A percentile compares a stretch with the other conserved stretches of the same genome.
Evolutionary conservation across 306 rosid species (phyloP).

Genomic region (Cicer arietinum): DNA sequence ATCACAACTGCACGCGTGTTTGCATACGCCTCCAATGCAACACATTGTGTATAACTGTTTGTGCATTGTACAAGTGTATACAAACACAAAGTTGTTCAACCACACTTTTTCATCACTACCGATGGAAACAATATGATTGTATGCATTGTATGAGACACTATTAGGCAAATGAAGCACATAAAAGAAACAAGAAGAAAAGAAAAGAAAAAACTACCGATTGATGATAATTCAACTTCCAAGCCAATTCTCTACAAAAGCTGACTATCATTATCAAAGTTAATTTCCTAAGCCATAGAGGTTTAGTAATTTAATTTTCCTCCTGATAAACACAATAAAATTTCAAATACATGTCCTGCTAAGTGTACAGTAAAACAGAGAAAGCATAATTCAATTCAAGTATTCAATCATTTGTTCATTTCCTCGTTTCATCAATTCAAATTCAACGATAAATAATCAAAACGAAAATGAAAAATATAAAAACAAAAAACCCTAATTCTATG

Average conservation of each 20-base stretch:
- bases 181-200: background rate
- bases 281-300: background rate
- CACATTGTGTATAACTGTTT: background rate
- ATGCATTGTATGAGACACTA: background rate
- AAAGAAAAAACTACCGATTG: background rate
- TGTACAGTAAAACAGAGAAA: background rate
- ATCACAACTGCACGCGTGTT: background rate
- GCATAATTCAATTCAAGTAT: conserved; percentile 11
- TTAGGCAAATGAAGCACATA: background rate
- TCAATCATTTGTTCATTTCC: background rate
- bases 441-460: background rate
- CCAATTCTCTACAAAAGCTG: background rate
- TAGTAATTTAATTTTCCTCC: background rate
- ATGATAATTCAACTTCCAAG: conserved; percentile 9
- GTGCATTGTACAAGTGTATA: background rate
- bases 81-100: background rate
- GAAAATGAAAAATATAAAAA: background rate
- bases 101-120: background rate
- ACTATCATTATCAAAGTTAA: background rate
- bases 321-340: background rate
- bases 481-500: conserved; percentile 27
- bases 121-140: background rate
- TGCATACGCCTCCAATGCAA: background rate
- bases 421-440: background rate
- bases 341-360: background rate